phyloP scores from a whole-genome alignment of 2,329 filamentous ascomycete genomes.

The Clarireedia sp. region DNA sequence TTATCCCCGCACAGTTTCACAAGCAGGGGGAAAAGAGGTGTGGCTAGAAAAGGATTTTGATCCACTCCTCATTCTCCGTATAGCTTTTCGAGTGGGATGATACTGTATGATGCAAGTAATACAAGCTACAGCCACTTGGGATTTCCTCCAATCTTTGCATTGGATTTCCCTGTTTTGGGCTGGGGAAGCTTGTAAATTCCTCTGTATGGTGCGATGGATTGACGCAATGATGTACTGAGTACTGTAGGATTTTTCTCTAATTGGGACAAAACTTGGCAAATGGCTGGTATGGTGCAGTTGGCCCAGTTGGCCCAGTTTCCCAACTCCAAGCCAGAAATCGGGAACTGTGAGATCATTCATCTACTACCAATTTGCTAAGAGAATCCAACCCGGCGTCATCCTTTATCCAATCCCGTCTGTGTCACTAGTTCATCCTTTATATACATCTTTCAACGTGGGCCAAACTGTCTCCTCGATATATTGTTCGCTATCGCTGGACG shows the following conservation, averaged over 20 bases:
- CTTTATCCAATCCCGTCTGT: not conserved
- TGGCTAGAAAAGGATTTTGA: not conserved
- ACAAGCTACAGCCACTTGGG: not conserved
- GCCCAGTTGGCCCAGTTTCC: not conserved
- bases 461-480: conserved; percentile 4
- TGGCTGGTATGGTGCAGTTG: not conserved
- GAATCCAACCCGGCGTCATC: not conserved
- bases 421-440: not conserved
- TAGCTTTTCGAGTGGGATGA: not conserved
- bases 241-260: not conserved
- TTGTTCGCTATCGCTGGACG: conserved; percentile 7
- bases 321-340: not conserved
- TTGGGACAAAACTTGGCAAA: conserved; percentile 4
- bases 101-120: conserved; percentile 6
- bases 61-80: not conserved
- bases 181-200: conserved; percentile 2
- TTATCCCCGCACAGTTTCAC: not conserved
- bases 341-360: conserved; percentile 6
- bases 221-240: conserved; percentile 8
- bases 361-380: conserved; percentile 2
- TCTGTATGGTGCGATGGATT: not conserved
- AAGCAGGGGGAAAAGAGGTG: not conserved
- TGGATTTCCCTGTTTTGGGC: conserved; percentile 4
- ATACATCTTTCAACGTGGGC: conserved; percentile 2
- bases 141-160: not conserved